Evolutionary conservation across 2,329 filamentous ascomycete species (phyloP).

Genomic region (Botrytis cinerea): DNA sequence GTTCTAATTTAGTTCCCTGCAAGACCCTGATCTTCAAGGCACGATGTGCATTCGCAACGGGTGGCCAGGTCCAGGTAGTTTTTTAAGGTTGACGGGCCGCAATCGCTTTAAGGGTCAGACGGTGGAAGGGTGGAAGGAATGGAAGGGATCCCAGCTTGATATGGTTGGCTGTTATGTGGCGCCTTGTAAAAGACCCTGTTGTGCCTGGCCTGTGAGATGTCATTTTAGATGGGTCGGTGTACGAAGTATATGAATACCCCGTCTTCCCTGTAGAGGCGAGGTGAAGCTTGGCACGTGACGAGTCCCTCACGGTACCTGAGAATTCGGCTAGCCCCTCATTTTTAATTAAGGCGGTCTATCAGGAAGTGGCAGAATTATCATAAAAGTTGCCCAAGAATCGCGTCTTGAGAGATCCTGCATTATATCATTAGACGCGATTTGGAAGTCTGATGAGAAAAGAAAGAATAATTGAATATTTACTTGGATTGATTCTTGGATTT

Average conservation of each 20-base stretch:
- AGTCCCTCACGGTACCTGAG: background rate
- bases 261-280: background rate
- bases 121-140: background rate
- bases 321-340: conserved; percentile 3
- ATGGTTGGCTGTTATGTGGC: background rate
- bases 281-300: background rate
- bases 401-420: background rate
- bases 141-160: background rate
- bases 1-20: background rate
- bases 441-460: background rate
- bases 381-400: background rate
- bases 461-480: background rate
- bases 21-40: conserved; percentile 15
- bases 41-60: background rate
- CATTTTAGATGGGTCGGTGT: background rate
- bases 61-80: background rate
- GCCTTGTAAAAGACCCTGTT: background rate
- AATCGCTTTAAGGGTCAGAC: background rate
- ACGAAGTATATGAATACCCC: background rate
- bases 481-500: background rate
- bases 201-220: background rate
- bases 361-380: background rate
- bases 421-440: background rate
- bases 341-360: background rate
- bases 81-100: background rate